Evolutionary conservation across 2,329 filamentous ascomycete genomes (phyloP).

Genomic region (Anthostomella pinea): DNA sequence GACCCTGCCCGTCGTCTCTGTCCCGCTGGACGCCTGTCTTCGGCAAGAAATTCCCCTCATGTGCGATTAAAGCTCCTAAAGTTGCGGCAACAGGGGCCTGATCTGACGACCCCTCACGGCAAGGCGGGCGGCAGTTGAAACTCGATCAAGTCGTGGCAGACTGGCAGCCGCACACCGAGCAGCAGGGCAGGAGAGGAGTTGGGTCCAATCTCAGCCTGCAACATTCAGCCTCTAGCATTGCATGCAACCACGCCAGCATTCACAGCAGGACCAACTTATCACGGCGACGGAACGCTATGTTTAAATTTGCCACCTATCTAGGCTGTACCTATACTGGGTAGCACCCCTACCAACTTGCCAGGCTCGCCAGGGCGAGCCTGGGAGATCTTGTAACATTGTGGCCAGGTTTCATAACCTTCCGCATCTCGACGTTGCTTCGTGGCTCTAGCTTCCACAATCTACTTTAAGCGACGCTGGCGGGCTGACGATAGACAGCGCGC

Average conservation of each 20-base stretch:
- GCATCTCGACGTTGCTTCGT: constrained; percentile 23
- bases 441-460: constrained; percentile 17
- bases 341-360: no score
- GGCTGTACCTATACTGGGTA: background rate
- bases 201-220: constrained; percentile 4
- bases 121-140: constrained; percentile 25
- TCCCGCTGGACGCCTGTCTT: constrained; percentile 13
- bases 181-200: constrained; percentile 9
- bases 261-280: constrained; percentile 1
- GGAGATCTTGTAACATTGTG: constrained; percentile 25
- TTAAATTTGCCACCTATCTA: constrained; percentile 11
- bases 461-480: constrained; percentile 2
- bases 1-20: constrained; percentile 10
- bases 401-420: constrained; percentile 18
- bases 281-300: constrained; percentile 15
- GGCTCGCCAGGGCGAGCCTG: constrained; percentile 19
- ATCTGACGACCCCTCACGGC: constrained; percentile 15
- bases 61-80: constrained; percentile 21
- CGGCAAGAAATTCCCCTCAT: constrained; percentile 25
- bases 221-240: constrained; percentile 8
- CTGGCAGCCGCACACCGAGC: constrained; percentile 14
- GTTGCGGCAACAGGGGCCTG: constrained; percentile 13
- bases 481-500: no score
- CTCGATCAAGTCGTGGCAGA: constrained; percentile 6
- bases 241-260: constrained; percentile 22